Base-by-base conservation (phyloP, 108 stramenopile species). In the Epipyxis sp. region DNA sequence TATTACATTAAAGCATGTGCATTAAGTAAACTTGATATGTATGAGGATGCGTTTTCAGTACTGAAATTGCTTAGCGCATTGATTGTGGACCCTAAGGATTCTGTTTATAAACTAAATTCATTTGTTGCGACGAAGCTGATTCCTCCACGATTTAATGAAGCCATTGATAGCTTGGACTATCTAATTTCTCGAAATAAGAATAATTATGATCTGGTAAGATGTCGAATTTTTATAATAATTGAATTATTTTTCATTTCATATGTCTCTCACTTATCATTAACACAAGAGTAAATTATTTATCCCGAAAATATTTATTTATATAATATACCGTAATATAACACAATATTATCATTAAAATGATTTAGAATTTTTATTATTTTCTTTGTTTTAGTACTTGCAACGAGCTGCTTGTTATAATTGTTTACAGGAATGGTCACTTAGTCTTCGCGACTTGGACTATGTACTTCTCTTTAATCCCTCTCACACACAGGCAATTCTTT, bases 131-230 rank as follows among this genome's bases (percentile, higher is more conserved):
- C 43, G 71, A 10, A 35, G 34, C 35, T 3, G 35, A 13, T 35
- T 16, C 61, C 61, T 6, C 61, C 71, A 6, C 25, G 35, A 29
- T 39, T 74, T 6, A 42, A 74, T 35, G 34, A 27, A 10, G 71
- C 46, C 10, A 6, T 74, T 3, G 71, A 74, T 20, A 42, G 27
- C 71, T 54, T 34, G n/a, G 25, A 34, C 27, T 37, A 57, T 27
- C 20, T 74, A 30, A 10, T 74, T 32, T 34, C 27, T 13, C 3
- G 50, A 20, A 54, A 74, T 37, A 30, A 37, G 20, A 3, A 74
- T 13, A 42, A 74, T 74, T 39, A 43, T 29, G 50, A 74, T 37
- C n/a, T 32, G 6, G 71, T 74, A 74, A 54, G 44, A 43, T 32
- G 6, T 50, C 46, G 13, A 6, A 6, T 50, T 20, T 50, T 50